Evolutionary conservation across 352 stramenopile species (phyloP).

Genomic region (Phytophthora pistaciae): DNA sequence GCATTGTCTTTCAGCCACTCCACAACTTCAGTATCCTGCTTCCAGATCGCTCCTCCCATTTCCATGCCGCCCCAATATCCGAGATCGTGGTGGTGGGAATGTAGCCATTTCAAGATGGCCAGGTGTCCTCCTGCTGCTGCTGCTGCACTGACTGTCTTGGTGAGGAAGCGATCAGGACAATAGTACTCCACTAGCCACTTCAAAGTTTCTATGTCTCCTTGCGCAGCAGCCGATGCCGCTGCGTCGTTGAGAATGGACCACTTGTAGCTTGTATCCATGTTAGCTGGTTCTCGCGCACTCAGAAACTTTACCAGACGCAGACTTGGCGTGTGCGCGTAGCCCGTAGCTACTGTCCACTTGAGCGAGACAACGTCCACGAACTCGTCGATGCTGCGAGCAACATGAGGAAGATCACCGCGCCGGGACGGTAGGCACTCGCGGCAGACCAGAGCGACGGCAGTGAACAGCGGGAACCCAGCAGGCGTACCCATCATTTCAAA

Average conservation of each 20-base stretch:
- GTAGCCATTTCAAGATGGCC: slow-evolving; percentile 25
- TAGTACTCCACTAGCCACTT: slow-evolving; percentile 25
- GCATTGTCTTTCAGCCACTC: slow-evolving; percentile 22
- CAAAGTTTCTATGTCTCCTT: slow-evolving; percentile 21
- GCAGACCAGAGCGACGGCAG: slow-evolving; percentile 1
- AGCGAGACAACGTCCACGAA: slow-evolving; percentile 17
- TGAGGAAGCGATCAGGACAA: slow-evolving; percentile 22
- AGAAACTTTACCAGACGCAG: slow-evolving; percentile 24
- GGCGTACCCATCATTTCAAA: not conserved
- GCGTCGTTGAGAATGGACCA: slow-evolving; percentile 18
- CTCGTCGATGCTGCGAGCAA: slow-evolving; percentile 15
- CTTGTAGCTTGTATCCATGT: slow-evolving; percentile 13
- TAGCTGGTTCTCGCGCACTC: slow-evolving; percentile 9
- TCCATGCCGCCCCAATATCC: slow-evolving; percentile 20
- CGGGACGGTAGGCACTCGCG: slow-evolving; percentile 14
- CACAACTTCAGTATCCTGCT: slow-evolving; percentile 6
- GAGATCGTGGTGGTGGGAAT: slow-evolving; percentile 6
- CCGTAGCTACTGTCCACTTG: slow-evolving; percentile 17
- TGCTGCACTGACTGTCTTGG: slow-evolving; percentile 17
- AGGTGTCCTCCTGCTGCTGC: slow-evolving; percentile 21
- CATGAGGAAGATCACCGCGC: slow-evolving; percentile 13
- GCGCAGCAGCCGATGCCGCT: slow-evolving; percentile 4
- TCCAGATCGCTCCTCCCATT: slow-evolving; percentile 13
- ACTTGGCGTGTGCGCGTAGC: slow-evolving; percentile 10
- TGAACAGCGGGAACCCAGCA: slow-evolving; percentile 2